phyloP scores from a whole-genome alignment of 2,329 filamentous ascomycete genomes.

The Fusarium verrucosum region DNA sequence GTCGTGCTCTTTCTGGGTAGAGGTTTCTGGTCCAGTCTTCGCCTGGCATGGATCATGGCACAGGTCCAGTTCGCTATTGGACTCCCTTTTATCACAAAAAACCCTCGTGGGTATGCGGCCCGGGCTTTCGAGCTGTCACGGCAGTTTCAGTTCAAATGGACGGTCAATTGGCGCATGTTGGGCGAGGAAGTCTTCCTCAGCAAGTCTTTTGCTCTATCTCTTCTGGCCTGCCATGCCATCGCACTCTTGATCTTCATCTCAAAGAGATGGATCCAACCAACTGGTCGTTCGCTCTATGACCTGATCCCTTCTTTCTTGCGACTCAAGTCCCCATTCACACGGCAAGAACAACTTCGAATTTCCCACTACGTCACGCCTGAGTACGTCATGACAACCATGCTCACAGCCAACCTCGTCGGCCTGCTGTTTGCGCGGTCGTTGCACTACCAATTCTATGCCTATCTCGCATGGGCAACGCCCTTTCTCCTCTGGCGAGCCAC shows the following conservation, averaged over 20 bases:
- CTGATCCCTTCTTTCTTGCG: conserved; percentile 60
- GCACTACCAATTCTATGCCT: conserved; percentile 96
- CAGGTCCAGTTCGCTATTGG: conserved; percentile 78
- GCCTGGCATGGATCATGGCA: conserved; percentile 74
- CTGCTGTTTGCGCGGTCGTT: conserved; percentile 87
- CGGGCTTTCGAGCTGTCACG: conserved; percentile 91
- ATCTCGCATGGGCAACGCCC: conserved; percentile 88
- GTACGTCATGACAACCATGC: conserved; percentile 79
- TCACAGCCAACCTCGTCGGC: conserved; percentile 80
- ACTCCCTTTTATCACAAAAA: conserved; percentile 73
- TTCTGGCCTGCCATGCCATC: conserved; percentile 72
- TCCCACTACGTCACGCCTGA: conserved; percentile 69
- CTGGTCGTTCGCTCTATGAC: conserved; percentile 64
- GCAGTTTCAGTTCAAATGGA: conserved; percentile 97
- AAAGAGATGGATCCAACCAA: conserved; percentile 77
- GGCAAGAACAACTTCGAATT: conserved; percentile 65
- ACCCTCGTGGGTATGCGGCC: conserved; percentile 76
- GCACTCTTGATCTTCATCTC: conserved; percentile 73
- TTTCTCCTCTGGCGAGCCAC: conserved; percentile 85
- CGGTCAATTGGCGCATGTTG: conserved; percentile 98
- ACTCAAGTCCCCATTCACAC: conserved; percentile 56
- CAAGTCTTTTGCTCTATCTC: conserved; percentile 70
- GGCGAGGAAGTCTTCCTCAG: conserved; percentile 81
- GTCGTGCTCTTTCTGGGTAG: conserved; percentile 78
- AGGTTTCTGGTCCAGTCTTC: conserved; percentile 72